Conservation (phyloP, 1,139 yeast species). For the Suhomyces bokatorum region DNA sequence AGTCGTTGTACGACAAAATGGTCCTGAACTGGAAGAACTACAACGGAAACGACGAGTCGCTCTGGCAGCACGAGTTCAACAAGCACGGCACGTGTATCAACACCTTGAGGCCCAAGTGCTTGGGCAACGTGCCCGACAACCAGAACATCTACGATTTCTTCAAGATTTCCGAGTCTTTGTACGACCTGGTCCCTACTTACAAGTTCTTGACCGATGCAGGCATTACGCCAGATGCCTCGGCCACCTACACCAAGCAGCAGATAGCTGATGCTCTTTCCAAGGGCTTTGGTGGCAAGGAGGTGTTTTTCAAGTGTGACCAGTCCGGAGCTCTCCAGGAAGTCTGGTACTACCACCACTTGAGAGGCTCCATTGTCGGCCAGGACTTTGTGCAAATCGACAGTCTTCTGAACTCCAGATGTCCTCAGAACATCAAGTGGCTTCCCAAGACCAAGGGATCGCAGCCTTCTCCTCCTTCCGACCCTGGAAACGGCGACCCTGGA, state of each 20-base stretch:
- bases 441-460: constrained; percentile 53
- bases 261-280: constrained; percentile 62
- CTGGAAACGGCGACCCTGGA: not conserved
- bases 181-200: constrained; percentile 67
- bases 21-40: constrained; percentile 70
- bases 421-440: constrained; percentile 61
- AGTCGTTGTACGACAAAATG: constrained; percentile 60
- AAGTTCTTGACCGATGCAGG: constrained; percentile 67
- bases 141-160: constrained; percentile 80
- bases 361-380: constrained; percentile 72
- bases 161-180: constrained; percentile 63
- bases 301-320: constrained; percentile 70
- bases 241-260: constrained; percentile 64
- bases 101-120: constrained; percentile 75
- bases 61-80: constrained; percentile 94
- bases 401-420: constrained; percentile 60
- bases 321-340: constrained; percentile 74
- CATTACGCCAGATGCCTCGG: constrained; percentile 61
- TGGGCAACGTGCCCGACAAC: constrained; percentile 40
- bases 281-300: constrained; percentile 59
- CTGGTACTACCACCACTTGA: constrained; percentile 84
- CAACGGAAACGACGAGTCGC: constrained; percentile 67
- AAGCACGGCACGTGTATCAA: constrained; percentile 94
- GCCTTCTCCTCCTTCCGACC: not conserved
- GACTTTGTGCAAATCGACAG: constrained; percentile 67